Base-by-base conservation (phyloP, 176 grass and related monocot genomes). In the Themeda triandra region DNA sequence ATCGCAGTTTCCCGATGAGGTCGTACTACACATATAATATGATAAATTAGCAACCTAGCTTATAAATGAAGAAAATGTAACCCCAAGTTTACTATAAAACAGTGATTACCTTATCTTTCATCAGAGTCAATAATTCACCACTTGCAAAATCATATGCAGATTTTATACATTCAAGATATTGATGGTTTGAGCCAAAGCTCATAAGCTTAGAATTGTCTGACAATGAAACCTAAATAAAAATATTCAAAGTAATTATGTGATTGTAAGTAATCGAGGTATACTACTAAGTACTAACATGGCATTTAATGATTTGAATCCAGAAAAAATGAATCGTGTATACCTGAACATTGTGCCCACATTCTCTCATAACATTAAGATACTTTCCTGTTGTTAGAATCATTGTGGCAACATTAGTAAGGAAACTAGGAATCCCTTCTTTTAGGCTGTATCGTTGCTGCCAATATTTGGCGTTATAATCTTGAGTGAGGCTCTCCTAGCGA, bases 81-180 rank as follows among this genome's bases (percentile, higher is more conserved):
- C 63, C 82, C 25, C 78, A 85, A 44, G 37, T 73, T 82, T 66
- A 46, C 36, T 44, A 59, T 28, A 30, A 66, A 66, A 82, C 35
- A 75, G 31, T 45, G 3, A 79, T 53, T 83, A 98, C 93, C 93
- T 95, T 95, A 77, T 95, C 88, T 90, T 92, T 98, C 77, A 98
- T 95, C 79, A 98, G 96, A 90, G 82, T 92, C 53, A 95, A 82
- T 32, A 98, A 89, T 69, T 93, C 92, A 81, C 91, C 77, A 75
- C 96, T 98, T 82, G 93, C 93, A 90, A 98, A 98, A 82, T 98
- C 96, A 84, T 98, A 98, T 59, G 96, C 96, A 89, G 93, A 90
- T 84, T 95, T 98, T 59, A 98, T 98, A 78, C 96, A 93, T 81
- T 98, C 96, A 84, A 98, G 89, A 82, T 93, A 98, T 84, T 95